These are phyloP conservation scores for Leccinum incarnatum DNA, from an alignment of 768 basidiomycete genomes.

Conservation along the genomic window DNA sequence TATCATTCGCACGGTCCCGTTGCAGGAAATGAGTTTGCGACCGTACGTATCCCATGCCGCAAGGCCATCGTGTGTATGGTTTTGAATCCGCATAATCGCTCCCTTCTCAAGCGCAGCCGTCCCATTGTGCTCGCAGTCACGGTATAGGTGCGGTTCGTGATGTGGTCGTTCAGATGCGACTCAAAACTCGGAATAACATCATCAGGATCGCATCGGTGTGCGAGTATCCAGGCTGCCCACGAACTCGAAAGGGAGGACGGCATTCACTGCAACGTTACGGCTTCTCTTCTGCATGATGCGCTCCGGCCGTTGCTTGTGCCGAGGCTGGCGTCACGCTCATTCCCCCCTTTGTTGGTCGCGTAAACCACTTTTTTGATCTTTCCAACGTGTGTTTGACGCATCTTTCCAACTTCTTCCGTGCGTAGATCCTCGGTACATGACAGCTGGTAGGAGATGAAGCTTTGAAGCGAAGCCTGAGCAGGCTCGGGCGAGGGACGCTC, in stretches of 20 bases:
- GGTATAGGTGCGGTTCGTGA: no score
- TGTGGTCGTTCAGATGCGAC: constrained; percentile 36
- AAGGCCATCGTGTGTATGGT: constrained; percentile 23
- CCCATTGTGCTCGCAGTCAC: no score
- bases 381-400: constrained; percentile 6
- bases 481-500: no score
- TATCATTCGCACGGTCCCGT: no score
- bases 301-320: constrained; percentile 96
- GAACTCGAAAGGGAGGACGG: constrained; percentile 88
- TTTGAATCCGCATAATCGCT: no score
- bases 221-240: constrained; percentile 99
- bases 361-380: constrained; percentile 38
- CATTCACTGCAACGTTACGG: constrained; percentile 98
- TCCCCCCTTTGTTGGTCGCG: constrained; percentile 98
- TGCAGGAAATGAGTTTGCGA: no score
- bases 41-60: no score
- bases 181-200: constrained; percentile 29
- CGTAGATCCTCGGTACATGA: constrained; percentile 68
- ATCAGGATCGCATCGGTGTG: constrained; percentile 99
- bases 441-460: no score
- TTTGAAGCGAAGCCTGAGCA: no score
- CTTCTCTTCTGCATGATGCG: constrained; percentile 95
- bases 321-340: constrained; percentile 98
- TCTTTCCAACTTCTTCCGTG: constrained; percentile 5
- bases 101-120: no score